Conservation (phyloP, 192 early-diverging fungal species). For the Backusella parvicylindrica region DNA sequence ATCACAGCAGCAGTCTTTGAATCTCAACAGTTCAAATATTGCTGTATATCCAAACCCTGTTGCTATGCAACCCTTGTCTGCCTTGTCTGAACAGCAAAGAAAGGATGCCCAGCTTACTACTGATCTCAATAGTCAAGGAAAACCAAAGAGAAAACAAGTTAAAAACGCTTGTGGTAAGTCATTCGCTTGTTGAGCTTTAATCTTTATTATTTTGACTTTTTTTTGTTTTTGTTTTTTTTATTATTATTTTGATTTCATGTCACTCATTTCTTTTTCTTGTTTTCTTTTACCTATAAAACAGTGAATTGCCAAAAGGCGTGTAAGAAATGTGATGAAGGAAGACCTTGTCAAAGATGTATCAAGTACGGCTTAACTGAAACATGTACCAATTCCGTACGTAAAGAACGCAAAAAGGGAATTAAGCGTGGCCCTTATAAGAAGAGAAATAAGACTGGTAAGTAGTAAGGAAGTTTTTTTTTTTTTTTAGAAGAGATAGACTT, state of each 20-base stretch:
- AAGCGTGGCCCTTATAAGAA: constrained; percentile 82
- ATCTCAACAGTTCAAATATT: background rate
- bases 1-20: background rate
- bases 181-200: background rate
- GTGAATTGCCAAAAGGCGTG: constrained; percentile 85
- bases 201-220: background rate
- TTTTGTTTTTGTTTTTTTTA: background rate
- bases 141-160: constrained; percentile 65
- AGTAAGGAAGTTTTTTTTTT: background rate
- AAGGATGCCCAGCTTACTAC: constrained; percentile 15
- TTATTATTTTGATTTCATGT: background rate
- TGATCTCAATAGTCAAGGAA: background rate
- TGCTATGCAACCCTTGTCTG: constrained; percentile 7
- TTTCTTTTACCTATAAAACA: constrained; percentile 3
- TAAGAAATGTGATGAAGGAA: constrained; percentile 84
- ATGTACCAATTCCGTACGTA: constrained; percentile 74
- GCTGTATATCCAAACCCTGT: background rate
- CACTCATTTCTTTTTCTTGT: background rate
- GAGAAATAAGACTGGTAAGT: constrained; percentile 24
- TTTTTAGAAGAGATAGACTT: background rate
- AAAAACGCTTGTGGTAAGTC: constrained; percentile 84
- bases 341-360: constrained; percentile 81
- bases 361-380: constrained; percentile 62
- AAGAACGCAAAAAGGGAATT: constrained; percentile 77
- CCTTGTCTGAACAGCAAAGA: background rate